These are phyloP conservation scores for Ustilago nuda DNA, from an alignment of 1,284 basidiomycete species.

Conservation along the genomic window DNA sequence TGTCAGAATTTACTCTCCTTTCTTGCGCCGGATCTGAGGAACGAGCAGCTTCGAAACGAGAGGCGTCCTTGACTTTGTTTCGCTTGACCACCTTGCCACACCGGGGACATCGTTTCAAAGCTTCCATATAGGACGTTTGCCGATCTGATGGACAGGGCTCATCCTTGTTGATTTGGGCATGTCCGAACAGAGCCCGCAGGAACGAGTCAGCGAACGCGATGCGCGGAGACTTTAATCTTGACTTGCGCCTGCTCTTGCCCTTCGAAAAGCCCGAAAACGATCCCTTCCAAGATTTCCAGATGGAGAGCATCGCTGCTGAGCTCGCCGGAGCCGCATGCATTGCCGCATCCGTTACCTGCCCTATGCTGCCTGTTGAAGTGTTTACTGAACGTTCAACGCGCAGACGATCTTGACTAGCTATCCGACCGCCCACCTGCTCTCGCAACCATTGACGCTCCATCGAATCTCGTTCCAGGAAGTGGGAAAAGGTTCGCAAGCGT, in stretches of 20 bases:
- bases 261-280: background rate
- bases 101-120: conserved; percentile 17
- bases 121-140: too few relatives aligned
- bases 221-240: conserved; percentile 3
- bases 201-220: conserved; percentile 13
- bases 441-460: conserved; percentile 48
- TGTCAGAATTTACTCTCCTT: conserved; percentile 28
- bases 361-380: background rate
- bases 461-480: conserved; percentile 41
- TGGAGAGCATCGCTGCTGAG: background rate
- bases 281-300: conserved; percentile 29
- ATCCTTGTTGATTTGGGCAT: background rate
- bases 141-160: background rate
- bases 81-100: conserved; percentile 36
- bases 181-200: conserved; percentile 25
- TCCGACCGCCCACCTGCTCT: conserved; percentile 61
- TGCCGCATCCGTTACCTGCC: background rate
- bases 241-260: background rate
- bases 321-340: background rate
- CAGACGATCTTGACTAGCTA: conserved; percentile 69
- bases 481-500: conserved; percentile 30
- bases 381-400: conserved; percentile 13
- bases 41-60: conserved; percentile 7
- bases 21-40: conserved; percentile 3
- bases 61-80: background rate